Conservation (phyloP, 2,329 filamentous ascomycete genomes). For the Neofusicoccum sp. region DNA sequence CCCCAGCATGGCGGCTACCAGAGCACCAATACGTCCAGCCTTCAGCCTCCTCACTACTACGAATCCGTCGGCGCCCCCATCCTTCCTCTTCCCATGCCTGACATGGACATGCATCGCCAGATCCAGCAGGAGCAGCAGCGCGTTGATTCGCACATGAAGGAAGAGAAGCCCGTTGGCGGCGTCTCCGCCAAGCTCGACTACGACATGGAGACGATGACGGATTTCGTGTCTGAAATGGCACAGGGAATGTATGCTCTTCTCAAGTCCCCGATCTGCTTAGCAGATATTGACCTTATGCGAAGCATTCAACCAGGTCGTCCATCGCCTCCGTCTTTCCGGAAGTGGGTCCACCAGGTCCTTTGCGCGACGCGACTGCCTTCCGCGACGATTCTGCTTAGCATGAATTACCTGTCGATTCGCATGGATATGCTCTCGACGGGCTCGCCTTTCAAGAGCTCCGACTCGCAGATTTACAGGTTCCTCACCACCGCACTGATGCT, state of each 20-base stretch:
- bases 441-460: constrained; percentile 48
- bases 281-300: constrained; percentile 65
- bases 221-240: constrained; percentile 91
- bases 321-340: constrained; percentile 76
- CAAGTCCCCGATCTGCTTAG: constrained; percentile 57
- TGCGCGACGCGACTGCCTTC: constrained; percentile 88
- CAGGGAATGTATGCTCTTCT: constrained; percentile 68
- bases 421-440: constrained; percentile 70
- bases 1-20: constrained; percentile 43
- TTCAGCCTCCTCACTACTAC: constrained; percentile 46
- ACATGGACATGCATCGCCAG: constrained; percentile 38
- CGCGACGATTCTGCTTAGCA: constrained; percentile 85
- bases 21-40: constrained; percentile 36
- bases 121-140: constrained; percentile 40
- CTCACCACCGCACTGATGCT: constrained; percentile 82
- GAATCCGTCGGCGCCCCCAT: constrained; percentile 48
- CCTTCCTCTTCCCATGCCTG: constrained; percentile 50
- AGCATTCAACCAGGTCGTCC: constrained; percentile 64
- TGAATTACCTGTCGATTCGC: constrained; percentile 85
- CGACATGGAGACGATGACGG: constrained; percentile 93
- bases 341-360: constrained; percentile 89
- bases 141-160: constrained; percentile 51
- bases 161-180: constrained; percentile 74
- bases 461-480: constrained; percentile 81
- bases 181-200: constrained; percentile 95